Conservation (phyloP, 345 rosid species). For the Firmiana major region DNA sequence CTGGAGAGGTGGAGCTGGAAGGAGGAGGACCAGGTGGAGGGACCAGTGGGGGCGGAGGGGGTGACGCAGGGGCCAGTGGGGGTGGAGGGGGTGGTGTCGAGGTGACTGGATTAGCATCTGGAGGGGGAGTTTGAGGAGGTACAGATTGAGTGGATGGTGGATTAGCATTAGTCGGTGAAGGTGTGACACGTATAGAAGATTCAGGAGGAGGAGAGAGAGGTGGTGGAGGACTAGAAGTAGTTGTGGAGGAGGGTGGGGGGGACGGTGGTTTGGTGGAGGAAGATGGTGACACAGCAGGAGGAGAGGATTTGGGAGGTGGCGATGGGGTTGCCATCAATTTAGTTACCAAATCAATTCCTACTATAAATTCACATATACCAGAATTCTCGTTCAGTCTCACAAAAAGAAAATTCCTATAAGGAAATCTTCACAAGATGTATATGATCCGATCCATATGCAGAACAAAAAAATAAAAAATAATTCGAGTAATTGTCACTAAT, state of each 20-base stretch:
- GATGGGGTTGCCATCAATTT: conserved; percentile 55
- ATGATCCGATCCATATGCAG: background rate
- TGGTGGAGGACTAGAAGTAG: conserved; percentile 24
- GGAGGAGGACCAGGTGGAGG: conserved; percentile 21
- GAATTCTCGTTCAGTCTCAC: background rate
- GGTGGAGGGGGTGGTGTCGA: background rate
- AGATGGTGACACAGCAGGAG: conserved; percentile 46
- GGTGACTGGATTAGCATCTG: conserved; percentile 2
- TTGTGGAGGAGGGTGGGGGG: conserved; percentile 29
- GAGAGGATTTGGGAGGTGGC: conserved; percentile 51
- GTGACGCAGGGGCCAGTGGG: background rate
- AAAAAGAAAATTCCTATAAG: background rate
- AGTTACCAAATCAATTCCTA: conserved; percentile 7
- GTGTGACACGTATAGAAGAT: conserved; percentile 24
- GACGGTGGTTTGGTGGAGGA: conserved; percentile 21
- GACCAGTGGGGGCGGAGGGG: conserved; percentile 26
- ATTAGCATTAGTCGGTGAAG: conserved; percentile 28
- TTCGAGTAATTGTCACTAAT: conserved; percentile 9
- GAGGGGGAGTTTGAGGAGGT: conserved; percentile 16
- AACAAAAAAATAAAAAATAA: background rate
- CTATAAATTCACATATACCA: conserved; percentile 18
- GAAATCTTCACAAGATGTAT: background rate
- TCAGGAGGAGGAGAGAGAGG: conserved; percentile 26
- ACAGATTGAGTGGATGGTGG: conserved; percentile 28
- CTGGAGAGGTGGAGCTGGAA: conserved; percentile 9